Base-by-base conservation (phyloP, 2,329 filamentous ascomycete species). In the Colletotrichum magnum region DNA sequence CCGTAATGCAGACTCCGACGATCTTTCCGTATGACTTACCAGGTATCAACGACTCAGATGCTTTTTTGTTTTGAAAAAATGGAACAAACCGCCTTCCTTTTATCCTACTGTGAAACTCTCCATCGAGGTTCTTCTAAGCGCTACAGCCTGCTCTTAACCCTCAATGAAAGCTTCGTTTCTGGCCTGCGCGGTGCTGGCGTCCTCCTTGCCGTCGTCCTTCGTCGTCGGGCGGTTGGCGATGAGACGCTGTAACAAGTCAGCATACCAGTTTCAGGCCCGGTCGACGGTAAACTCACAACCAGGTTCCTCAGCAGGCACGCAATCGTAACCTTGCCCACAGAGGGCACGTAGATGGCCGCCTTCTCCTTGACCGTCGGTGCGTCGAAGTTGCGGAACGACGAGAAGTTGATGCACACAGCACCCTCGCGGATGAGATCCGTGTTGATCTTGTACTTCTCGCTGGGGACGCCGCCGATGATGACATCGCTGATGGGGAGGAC, bases 341-440 rank as follows among this genome's bases (percentile, higher is more conserved):
- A 96, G 1, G 96, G 96, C 18, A 98, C 95, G 76, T 98, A 99
- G 76, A 99, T 97, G 5, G 94, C 94, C 2, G 96, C 96, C 84
- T 95, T 97, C 79, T 98, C 93, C 83, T 97, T 98, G 73, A 98
- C 90, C 56, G 93, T 93, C 0, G 92, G 90, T 1, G 87, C 87
- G 70, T 92, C 91, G 81, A 98, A 98, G 83, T 99, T 98, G 85
- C 95, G 94, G 81, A 93, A 94, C 59, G 94, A 97, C 7, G 94
- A 97, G 80, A 99, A 98, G 83, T 99, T 99, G 84, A 99, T 95
- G 86, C 96, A 99, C n/a, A 97, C 94, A 36, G 94, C 95, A 56
- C 96, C 96, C 65, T 97, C 93, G 54, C 94, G 89, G 75, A 99
- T 86, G 71, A 96, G 84, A 59, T 93, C 89, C 4, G 92, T 92